A percentile compares a stretch with the other conserved stretches of the same genome.
Evolutionary conservation across 768 basidiomycete genomes (phyloP).

Genomic region (Termitomyces sp.): DNA sequence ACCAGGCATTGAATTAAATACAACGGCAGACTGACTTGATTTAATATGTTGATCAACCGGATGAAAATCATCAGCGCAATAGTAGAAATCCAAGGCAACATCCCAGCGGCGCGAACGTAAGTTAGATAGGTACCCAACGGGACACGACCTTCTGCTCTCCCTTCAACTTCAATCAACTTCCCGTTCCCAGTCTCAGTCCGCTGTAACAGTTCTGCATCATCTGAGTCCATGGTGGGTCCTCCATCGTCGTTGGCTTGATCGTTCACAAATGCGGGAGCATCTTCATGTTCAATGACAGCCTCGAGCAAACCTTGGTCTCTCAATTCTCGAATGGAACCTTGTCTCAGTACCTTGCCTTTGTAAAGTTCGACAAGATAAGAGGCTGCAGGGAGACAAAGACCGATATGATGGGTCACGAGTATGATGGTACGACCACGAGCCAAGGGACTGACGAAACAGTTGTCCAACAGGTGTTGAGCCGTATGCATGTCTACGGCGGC

Average conservation of each 20-base stretch:
- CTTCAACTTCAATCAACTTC: constrained; percentile 59
- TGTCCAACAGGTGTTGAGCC: constrained; percentile 58
- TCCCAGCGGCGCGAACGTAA: constrained; percentile 59
- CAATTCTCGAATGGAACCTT: constrained; percentile 47
- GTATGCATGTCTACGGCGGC: constrained; percentile 79
- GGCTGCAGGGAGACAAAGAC: constrained; percentile 61
- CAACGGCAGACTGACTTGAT: constrained; percentile 37
- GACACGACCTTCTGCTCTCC: constrained; percentile 62
- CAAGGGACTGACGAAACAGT: constrained; percentile 59
- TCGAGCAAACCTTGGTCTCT: constrained; percentile 40
- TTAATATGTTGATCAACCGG: constrained; percentile 47
- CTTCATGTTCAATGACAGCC: constrained; percentile 40
- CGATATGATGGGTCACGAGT: too few relatives aligned
- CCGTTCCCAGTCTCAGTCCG: too few relatives aligned
- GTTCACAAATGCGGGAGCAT: constrained; percentile 27
- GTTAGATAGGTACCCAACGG: constrained; percentile 53
- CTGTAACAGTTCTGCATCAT: too few relatives aligned
- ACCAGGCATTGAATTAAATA: background rate
- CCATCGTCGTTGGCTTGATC: constrained; percentile 25
- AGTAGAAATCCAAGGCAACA: too few relatives aligned
- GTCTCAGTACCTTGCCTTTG: too few relatives aligned
- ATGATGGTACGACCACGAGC: constrained; percentile 66
- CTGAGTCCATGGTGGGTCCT: constrained; percentile 15
- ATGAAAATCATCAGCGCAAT: constrained; percentile 47
- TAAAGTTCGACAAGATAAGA: constrained; percentile 63